A percentile compares a stretch with the other conserved stretches of the same genome.
phyloP scores from a whole-genome alignment of 2,329 filamentous ascomycete species.

The Amauroascus niger region DNA sequence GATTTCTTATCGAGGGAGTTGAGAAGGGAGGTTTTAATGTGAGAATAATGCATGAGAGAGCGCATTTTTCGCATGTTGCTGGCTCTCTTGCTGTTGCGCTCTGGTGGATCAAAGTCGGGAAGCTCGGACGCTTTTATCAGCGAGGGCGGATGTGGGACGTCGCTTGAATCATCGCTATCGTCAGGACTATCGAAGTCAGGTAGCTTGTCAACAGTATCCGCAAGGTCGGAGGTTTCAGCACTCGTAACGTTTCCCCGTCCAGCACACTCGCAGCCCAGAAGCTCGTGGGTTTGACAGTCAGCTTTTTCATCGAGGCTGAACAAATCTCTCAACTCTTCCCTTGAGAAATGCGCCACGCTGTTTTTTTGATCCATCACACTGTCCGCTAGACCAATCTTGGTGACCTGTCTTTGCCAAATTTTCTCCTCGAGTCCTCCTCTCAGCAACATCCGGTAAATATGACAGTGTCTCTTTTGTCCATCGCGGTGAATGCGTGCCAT shows the following conservation, averaged over 20 bases:
- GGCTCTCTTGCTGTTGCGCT: not conserved
- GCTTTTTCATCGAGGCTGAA: conserved; percentile 55
- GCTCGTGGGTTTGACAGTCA: conserved; percentile 57
- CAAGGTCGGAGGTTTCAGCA: not conserved
- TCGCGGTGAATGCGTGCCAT: conserved; percentile 67
- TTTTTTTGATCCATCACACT: conserved; percentile 61
- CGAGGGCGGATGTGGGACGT: conserved; percentile 22
- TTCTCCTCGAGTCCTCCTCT: conserved; percentile 63
- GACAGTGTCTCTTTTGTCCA: conserved; percentile 57
- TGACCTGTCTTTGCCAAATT: conserved; percentile 63
- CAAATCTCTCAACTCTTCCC: conserved; percentile 56
- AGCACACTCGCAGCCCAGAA: conserved; percentile 54
- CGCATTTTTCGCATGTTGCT: conserved; percentile 27
- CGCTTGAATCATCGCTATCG: conserved; percentile 19
- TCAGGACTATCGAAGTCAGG: not conserved
- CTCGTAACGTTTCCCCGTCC: conserved; percentile 38
- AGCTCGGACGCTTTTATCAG: conserved; percentile 36
- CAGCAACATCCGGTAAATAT: conserved; percentile 59
- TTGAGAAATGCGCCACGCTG: conserved; percentile 51
- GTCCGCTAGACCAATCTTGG: conserved; percentile 60
- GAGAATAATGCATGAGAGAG: conserved; percentile 36
- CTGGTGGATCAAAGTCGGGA: conserved; percentile 2
- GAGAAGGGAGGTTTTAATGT: conserved; percentile 34
- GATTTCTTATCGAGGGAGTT: conserved; percentile 20
- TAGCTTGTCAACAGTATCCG: not conserved